Percentiles rank a stretch among this genome's conserved stretches.
Evolutionary conservation across 106 monocot species (phyloP).

Genomic region (Allium fistulosum): DNA sequence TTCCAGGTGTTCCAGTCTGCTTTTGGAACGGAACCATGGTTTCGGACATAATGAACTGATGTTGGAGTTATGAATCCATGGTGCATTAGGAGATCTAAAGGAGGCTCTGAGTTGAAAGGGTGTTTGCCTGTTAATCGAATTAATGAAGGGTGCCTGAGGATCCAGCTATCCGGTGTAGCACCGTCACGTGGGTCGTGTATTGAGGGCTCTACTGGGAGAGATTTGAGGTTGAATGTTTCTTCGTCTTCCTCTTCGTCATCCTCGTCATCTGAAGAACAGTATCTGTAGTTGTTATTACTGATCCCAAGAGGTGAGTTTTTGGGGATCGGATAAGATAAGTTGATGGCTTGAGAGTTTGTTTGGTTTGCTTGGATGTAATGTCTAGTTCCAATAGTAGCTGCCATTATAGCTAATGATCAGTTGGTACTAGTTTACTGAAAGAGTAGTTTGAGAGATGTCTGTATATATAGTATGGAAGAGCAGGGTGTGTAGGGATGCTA

Average conservation of each 20-base stretch:
- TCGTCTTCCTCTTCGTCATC: conserved; percentile 26
- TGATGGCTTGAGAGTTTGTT: too few species aligned
- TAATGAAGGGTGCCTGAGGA: conserved; percentile 58
- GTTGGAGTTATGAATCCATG: conserved; percentile 89
- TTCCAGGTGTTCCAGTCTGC: conserved; percentile 58
- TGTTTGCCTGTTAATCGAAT: conserved; percentile 94
- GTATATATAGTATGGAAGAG: too few species aligned
- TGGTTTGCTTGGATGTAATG: too few species aligned
- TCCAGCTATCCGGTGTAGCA: conserved; percentile 68
- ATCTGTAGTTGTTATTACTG: too few species aligned
- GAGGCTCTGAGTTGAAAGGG: conserved; percentile 91
- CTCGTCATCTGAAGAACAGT: too few species aligned
- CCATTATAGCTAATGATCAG: too few species aligned
- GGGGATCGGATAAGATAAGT: too few species aligned
- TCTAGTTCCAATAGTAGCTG: too few species aligned
- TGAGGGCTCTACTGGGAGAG: conserved; percentile 21
- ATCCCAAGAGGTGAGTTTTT: too few species aligned
- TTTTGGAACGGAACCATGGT: conserved; percentile 81
- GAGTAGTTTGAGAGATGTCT: too few species aligned
- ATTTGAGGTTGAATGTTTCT: conserved; percentile 2
- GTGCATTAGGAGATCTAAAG: conserved; percentile 59
- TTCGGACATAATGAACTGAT: conserved; percentile 88
- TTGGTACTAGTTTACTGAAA: too few species aligned
- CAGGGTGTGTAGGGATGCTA: too few species aligned
- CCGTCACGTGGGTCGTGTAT: conserved; percentile 57